A percentile compares a stretch with the other conserved stretches of the same genome.
These are phyloP conservation scores for Ambrosiella xylebori DNA, from an alignment of 2,329 filamentous ascomycete species.

Conservation along the genomic window DNA sequence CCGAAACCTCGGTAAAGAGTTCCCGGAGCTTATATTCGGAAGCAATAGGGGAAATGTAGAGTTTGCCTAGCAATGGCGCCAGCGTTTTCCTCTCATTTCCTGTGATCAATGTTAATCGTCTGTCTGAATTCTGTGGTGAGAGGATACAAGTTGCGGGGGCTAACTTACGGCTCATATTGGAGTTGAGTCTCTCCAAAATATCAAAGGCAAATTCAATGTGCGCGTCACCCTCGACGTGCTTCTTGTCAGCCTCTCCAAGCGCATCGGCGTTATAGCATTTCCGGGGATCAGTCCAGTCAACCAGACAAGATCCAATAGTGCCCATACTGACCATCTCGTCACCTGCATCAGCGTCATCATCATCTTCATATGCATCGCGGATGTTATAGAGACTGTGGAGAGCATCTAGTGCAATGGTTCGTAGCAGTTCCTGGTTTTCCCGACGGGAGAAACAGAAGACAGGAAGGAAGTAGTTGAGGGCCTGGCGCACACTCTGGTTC, in stretches of 20 bases:
- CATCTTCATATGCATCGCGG: slow-evolving; percentile 55
- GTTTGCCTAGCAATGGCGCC: slow-evolving; percentile 61
- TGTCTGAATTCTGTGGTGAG: background rate
- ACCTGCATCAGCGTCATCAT: slow-evolving; percentile 55
- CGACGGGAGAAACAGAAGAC: slow-evolving; percentile 79
- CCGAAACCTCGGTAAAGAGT: slow-evolving; percentile 38
- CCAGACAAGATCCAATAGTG: slow-evolving; percentile 63
- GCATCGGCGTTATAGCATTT: slow-evolving; percentile 45
- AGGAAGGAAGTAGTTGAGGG: slow-evolving; percentile 81
- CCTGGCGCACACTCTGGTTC: slow-evolving; percentile 72
- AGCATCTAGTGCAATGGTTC: slow-evolving; percentile 52
- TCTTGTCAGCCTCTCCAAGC: slow-evolving; percentile 39
- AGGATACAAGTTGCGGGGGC: background rate
- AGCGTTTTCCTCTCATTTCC: slow-evolving; percentile 78
- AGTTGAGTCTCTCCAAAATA: slow-evolving; percentile 56
- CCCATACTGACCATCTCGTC: slow-evolving; percentile 66
- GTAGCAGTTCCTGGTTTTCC: slow-evolving; percentile 73
- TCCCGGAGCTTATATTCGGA: slow-evolving; percentile 39
- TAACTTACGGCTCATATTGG: slow-evolving; percentile 46
- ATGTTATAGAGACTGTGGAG: slow-evolving; percentile 59
- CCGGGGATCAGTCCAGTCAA: slow-evolving; percentile 90
- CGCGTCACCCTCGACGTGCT: slow-evolving; percentile 54
- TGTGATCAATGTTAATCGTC: slow-evolving; percentile 22
- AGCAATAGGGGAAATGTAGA: slow-evolving; percentile 57
- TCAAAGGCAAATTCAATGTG: slow-evolving; percentile 65